phyloP scores from a whole-genome alignment of 441 rosid species.

The Omphalea diandra region DNA sequence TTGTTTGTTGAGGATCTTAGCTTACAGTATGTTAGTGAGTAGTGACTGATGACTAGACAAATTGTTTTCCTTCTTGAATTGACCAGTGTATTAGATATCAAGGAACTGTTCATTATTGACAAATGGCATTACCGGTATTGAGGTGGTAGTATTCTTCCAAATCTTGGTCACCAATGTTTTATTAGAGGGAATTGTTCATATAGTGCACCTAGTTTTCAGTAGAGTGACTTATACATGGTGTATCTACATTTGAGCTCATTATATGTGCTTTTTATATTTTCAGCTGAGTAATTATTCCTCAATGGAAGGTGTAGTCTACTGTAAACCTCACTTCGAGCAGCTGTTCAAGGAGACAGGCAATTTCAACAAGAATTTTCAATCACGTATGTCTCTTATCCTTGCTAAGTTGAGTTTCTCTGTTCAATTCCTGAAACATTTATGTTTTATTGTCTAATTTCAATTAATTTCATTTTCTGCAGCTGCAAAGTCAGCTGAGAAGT shows the following conservation, averaged over 20 bases:
- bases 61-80: neutral
- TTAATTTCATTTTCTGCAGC: conserved; percentile 53
- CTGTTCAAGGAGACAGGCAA: conserved; percentile 94
- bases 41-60: no score
- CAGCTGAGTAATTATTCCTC: conserved; percentile 95
- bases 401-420: conserved; percentile 1
- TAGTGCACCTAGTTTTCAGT: neutral
- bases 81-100: neutral
- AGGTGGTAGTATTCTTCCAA: neutral
- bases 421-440: conserved; percentile 5
- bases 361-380: conserved; percentile 88
- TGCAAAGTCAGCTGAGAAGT: conserved; percentile 86
- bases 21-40: no score
- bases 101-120: no score
- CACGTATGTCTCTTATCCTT: conserved; percentile 53
- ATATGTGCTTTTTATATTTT: conserved; percentile 25
- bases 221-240: neutral
- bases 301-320: conserved; percentile 95
- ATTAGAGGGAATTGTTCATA: conserved; percentile 6
- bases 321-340: conserved; percentile 97
- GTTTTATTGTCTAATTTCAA: conserved; percentile 26
- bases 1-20: no score
- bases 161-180: neutral
- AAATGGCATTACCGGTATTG: no score
- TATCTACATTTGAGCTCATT: conserved; percentile 19